Base-by-base conservation (phyloP, 768 basidiomycete species). In the Boletus subcaerulescens region DNA sequence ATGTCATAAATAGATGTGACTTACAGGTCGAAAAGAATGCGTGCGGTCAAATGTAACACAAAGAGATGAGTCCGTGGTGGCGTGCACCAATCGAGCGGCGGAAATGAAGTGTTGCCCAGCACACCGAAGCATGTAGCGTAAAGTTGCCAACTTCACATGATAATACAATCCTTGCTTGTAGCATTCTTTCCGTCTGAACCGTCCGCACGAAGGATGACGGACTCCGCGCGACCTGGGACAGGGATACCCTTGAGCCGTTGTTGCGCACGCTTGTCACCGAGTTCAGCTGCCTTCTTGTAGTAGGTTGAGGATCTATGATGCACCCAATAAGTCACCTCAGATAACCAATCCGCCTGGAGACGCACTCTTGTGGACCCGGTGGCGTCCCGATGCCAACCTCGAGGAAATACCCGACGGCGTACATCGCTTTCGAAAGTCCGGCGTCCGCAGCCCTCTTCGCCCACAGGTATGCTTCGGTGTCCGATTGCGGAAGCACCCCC, bases 391-490 rank as follows among this genome's bases (percentile, higher is more conserved):
- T 92, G 38, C 95, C 96, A 44, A 96, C 93, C 75, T 99, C 96
- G 59, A 87, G 81, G 71, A 99, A 99, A 76, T 99, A 99, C 2
- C 97, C 97, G 1, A 95, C 87, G 20, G 95, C 97, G 62, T 99
- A 99, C 85, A 97, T 91, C 12, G 97, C 97, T 71, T 99, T 99
- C 5, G 85, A 82, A 14, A 99, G 79, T 1, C 93, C 96, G 12
- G 81, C 84, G 31, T 98, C 95, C 17, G 94, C 95, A 22, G 97
- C 94, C 65, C 87, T 94, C 73, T 91, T 91, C 6, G 97, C 93
- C 97, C 97, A 99, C 4, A 99, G 76, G 73, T 86, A 98, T 12
- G 97, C 97, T 67, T 99, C 97, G 0, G 96, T 98, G 68, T 99
- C 97, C 0, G 94, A 97, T 67, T 99, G 97, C 1, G 97, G 96